Percentiles rank a stretch among this genome's conserved stretches.
phyloP scores from a whole-genome alignment of 2,329 filamentous ascomycete species.

The Hymenoscyphus infarciens region DNA sequence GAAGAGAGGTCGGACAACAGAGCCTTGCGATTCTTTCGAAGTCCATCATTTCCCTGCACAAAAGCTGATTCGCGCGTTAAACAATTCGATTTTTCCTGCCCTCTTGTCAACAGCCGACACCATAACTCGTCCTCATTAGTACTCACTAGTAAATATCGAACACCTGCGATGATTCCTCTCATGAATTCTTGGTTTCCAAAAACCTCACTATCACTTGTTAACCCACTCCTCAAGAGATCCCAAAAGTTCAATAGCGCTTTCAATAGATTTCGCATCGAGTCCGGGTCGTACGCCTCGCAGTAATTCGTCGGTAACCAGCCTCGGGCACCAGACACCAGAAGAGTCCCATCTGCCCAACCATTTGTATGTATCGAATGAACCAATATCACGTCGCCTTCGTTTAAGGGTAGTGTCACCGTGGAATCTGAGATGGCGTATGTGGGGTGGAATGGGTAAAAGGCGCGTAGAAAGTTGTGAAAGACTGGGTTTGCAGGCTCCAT shows the following conservation, averaged over 20 bases:
- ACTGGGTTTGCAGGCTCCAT: conserved; percentile 53
- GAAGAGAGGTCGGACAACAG: conserved; percentile 85
- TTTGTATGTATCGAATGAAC: conserved; percentile 97
- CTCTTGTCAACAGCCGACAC: conserved; percentile 13
- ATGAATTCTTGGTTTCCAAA: conserved; percentile 93
- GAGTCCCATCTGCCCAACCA: conserved; percentile 95
- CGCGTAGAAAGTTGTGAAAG: conserved; percentile 92
- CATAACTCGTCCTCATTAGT: neutral
- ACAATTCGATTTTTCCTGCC: conserved; percentile 81
- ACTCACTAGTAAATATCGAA: conserved; percentile 82
- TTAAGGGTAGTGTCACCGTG: conserved; percentile 83
- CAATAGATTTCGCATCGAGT: conserved; percentile 78
- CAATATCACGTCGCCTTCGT: conserved; percentile 86
- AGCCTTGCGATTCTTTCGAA: conserved; percentile 80
- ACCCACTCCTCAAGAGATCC: conserved; percentile 80
- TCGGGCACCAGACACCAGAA: conserved; percentile 78
- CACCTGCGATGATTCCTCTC: conserved; percentile 88
- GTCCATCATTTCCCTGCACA: conserved; percentile 69
- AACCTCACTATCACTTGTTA: conserved; percentile 69
- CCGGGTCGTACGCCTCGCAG: conserved; percentile 89
- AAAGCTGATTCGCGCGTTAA: conserved; percentile 75
- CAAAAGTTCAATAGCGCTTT: conserved; percentile 87
- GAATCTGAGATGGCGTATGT: conserved; percentile 72
- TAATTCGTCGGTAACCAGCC: conserved; percentile 99
- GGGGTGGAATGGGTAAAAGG: conserved; percentile 89